Evolutionary conservation across 2,329 filamentous ascomycete genomes (phyloP).

Genomic region (Beauveria sp.): DNA sequence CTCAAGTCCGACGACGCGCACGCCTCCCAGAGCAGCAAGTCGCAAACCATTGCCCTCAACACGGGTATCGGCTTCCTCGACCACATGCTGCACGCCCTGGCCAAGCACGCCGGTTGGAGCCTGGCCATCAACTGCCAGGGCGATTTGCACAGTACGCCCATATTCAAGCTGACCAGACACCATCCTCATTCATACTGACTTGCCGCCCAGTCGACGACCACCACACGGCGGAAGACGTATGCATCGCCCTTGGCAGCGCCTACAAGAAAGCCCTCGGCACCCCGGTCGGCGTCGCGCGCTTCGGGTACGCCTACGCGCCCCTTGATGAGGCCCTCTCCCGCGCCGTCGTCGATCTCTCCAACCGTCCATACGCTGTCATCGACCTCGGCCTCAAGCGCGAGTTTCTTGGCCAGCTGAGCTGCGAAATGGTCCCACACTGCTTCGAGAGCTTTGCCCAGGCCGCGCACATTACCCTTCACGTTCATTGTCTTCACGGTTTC

Average conservation of each 20-base stretch:
- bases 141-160: slow-evolving; percentile 74
- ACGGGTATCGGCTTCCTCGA: slow-evolving; percentile 97
- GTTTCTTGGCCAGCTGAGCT: slow-evolving; percentile 87
- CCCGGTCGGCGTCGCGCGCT: slow-evolving; percentile 76
- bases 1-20: slow-evolving; percentile 53
- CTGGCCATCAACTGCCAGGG: slow-evolving; percentile 75
- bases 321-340: slow-evolving; percentile 92
- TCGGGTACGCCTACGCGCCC: slow-evolving; percentile 85
- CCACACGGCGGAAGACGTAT: slow-evolving; percentile 94
- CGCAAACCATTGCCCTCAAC: slow-evolving; percentile 79
- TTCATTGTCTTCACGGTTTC: slow-evolving; percentile 80
- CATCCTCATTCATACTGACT: not conserved
- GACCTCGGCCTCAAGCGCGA: slow-evolving; percentile 81
- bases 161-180: slow-evolving; percentile 16
- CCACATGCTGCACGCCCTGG: slow-evolving; percentile 95
- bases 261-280: slow-evolving; percentile 75
- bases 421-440: slow-evolving; percentile 96
- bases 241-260: slow-evolving; percentile 79
- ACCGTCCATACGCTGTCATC: slow-evolving; percentile 78
- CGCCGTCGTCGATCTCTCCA: slow-evolving; percentile 90
- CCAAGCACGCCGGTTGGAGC: slow-evolving; percentile 95
- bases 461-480: slow-evolving; percentile 86
- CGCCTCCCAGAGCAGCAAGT: slow-evolving; percentile 75
- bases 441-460: slow-evolving; percentile 89
- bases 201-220: slow-evolving; percentile 77